A percentile compares a stretch with the other conserved stretches of the same genome.
Evolutionary conservation across 2,329 filamentous ascomycete genomes (phyloP).

Genomic region (Penicillium rolfsii): DNA sequence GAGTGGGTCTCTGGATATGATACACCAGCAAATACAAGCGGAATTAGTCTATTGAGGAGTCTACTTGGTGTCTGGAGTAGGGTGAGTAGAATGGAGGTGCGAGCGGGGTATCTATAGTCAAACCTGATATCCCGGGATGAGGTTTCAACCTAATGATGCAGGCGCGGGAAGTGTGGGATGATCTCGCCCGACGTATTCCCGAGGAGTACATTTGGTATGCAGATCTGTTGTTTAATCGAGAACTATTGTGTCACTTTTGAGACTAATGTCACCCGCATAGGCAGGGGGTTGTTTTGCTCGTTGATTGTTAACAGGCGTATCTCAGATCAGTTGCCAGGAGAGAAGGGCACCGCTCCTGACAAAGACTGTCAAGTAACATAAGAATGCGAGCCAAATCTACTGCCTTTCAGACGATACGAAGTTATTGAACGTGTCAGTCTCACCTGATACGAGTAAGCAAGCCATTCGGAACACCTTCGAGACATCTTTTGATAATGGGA

Average conservation of each 20-base stretch:
- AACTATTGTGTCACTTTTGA: background rate
- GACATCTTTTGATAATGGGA: background rate
- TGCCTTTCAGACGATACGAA: background rate
- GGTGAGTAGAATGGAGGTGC: background rate
- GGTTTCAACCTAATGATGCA: conserved; percentile 6
- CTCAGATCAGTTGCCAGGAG: background rate
- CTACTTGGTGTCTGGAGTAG: background rate
- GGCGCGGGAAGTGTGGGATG: background rate
- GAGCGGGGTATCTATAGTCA: background rate
- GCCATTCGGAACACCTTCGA: background rate
- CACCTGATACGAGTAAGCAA: background rate
- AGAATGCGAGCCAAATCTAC: background rate
- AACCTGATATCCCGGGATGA: background rate
- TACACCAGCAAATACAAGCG: background rate
- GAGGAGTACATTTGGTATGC: background rate
- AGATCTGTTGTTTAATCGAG: background rate
- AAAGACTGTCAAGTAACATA: background rate
- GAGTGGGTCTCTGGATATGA: background rate
- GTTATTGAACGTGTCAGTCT: background rate
- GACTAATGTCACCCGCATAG: background rate
- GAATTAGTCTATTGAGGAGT: background rate
- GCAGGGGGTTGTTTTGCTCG: background rate
- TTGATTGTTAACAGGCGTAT: no score
- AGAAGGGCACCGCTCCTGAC: background rate
- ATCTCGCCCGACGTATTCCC: background rate